Percentiles rank a stretch among this genome's conserved stretches.
phyloP scores from a whole-genome alignment of 1,139 yeast genomes.

The Lodderomyces orthopsilosis region DNA sequence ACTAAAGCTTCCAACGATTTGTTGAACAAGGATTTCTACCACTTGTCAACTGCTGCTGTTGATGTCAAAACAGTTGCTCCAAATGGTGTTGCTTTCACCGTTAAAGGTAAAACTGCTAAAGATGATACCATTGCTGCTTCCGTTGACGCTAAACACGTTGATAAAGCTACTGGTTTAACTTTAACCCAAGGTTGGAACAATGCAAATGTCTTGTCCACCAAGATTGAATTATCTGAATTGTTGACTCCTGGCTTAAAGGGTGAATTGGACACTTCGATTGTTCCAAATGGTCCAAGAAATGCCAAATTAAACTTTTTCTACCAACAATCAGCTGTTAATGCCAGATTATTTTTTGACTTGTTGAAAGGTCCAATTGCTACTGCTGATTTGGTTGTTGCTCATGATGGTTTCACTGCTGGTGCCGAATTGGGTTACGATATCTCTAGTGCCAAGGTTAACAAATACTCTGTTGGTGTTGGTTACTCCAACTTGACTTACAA shows the following conservation, averaged over 20 bases:
- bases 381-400: slow-evolving; percentile 93
- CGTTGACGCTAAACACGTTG: slow-evolving; percentile 89
- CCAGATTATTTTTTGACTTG: slow-evolving; percentile 92
- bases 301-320: slow-evolving; percentile 91
- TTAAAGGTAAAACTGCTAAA: slow-evolving; percentile 87
- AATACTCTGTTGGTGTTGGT: slow-evolving; percentile 93
- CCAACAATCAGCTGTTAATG: slow-evolving; percentile 90
- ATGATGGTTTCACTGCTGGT: slow-evolving; percentile 96
- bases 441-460: slow-evolving; percentile 86
- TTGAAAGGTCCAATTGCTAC: slow-evolving; percentile 94
- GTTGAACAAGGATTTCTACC: slow-evolving; percentile 90
- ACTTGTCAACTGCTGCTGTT: slow-evolving; percentile 79
- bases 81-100: slow-evolving; percentile 93
- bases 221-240: slow-evolving; percentile 87
- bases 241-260: slow-evolving; percentile 95
- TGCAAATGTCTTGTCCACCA: slow-evolving; percentile 87
- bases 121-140: slow-evolving; percentile 84
- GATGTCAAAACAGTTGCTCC: slow-evolving; percentile 94
- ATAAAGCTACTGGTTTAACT: slow-evolving; percentile 90
- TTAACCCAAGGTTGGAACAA: slow-evolving; percentile 98
- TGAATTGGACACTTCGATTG: slow-evolving; percentile 83
- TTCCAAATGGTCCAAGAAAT: slow-evolving; percentile 85
- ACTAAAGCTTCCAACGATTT: slow-evolving; percentile 88
- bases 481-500: slow-evolving; percentile 87
- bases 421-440: slow-evolving; percentile 97